These are phyloP conservation scores for Suillus fuscotomentosus DNA, from an alignment of 768 basidiomycete genomes.

Conservation along the genomic window DNA sequence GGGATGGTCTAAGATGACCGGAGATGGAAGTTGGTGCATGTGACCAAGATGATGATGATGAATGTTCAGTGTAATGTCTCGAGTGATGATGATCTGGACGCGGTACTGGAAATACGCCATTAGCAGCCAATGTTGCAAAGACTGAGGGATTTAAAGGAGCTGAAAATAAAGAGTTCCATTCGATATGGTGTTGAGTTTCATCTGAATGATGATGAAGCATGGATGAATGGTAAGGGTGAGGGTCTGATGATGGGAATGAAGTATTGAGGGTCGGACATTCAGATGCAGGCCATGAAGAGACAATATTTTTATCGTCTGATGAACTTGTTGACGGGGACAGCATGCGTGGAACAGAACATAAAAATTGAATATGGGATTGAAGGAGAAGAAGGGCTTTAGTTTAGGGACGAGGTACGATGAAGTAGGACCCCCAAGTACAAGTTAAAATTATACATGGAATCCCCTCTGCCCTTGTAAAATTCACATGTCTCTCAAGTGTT, in stretches of 20 bases:
- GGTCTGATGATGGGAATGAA: conserved; percentile 19
- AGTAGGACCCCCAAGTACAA: conserved; percentile 9
- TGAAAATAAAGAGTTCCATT: conserved; percentile 62
- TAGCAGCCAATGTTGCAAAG: conserved; percentile 61
- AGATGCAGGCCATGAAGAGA: conserved; percentile 30
- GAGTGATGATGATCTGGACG: conserved; percentile 8
- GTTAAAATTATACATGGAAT: neutral
- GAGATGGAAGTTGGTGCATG: conserved; percentile 19
- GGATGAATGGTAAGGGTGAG: conserved; percentile 22
- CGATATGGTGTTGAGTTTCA: conserved; percentile 21
- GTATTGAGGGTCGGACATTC: conserved; percentile 39
- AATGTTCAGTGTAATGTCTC: conserved; percentile 21
- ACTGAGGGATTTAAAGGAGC: conserved; percentile 57
- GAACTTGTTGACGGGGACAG: neutral
- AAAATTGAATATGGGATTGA: neutral
- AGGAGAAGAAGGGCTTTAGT: neutral
- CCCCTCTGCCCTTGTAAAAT: conserved; percentile 6
- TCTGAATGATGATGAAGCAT: conserved; percentile 20
- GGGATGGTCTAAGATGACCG: conserved; percentile 25
- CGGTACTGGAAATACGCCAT: conserved; percentile 49
- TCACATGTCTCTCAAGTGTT: conserved; percentile 25
- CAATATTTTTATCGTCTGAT: conserved; percentile 20
- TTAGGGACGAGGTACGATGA: neutral
- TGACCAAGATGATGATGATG: conserved; percentile 26
- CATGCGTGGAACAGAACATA: neutral